Percentiles rank a stretch among this genome's conserved stretches.
phyloP scores from a whole-genome alignment of 768 basidiomycete species.

The Ramaria sp. region DNA sequence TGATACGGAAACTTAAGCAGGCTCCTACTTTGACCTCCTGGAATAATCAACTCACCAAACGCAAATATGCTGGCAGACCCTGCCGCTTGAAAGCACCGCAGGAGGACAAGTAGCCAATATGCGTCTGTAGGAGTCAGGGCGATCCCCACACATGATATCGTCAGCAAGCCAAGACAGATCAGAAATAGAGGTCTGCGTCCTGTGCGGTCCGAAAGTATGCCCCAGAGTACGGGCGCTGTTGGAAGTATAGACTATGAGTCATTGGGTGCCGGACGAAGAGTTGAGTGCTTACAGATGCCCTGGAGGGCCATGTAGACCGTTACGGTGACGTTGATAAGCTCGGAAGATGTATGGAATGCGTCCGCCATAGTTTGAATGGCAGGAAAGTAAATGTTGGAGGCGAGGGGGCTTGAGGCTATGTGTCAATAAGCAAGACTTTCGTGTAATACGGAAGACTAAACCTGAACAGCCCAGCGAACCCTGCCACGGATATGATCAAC shows the following conservation, averaged over 20 bases:
- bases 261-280: neutral
- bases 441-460: conserved; percentile 11
- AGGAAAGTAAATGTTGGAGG: conserved; percentile 71
- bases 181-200: conserved; percentile 58
- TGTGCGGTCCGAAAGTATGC: conserved; percentile 48
- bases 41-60: conserved; percentile 34
- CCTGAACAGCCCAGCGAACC: conserved; percentile 58
- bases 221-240: conserved; percentile 44
- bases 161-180: conserved; percentile 50
- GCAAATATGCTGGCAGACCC: conserved; percentile 75
- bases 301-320: conserved; percentile 68
- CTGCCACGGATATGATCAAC: conserved; percentile 50
- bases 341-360: conserved; percentile 54
- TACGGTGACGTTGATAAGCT: conserved; percentile 71
- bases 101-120: conserved; percentile 70
- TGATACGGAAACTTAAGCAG: neutral
- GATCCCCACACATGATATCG: conserved; percentile 53
- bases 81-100: conserved; percentile 71
- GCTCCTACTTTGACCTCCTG: conserved; percentile 1
- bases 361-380: conserved; percentile 50
- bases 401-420: conserved; percentile 39
- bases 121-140: conserved; percentile 43
- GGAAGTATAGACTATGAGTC: too few species aligned
- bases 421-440: neutral
- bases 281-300: conserved; percentile 36